Evolutionary conservation across 2,329 filamentous ascomycete species (phyloP).

Genomic region (Aureobasidium sp.): DNA sequence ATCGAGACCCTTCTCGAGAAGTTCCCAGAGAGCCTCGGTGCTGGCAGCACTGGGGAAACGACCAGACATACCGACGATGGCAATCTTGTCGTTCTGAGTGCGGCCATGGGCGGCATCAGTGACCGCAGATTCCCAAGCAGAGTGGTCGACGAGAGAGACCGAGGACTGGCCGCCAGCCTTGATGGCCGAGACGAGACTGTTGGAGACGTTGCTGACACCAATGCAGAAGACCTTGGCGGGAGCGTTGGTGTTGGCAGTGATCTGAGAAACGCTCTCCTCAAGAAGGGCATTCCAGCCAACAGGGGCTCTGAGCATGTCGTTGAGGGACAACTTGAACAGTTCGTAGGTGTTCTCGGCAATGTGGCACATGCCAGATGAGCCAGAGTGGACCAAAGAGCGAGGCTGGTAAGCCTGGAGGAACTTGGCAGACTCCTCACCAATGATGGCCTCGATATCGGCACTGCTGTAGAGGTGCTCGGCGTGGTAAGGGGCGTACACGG

Average conservation of each 20-base stretch:
- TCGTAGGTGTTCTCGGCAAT: conserved; percentile 40
- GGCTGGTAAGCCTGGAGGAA: conserved; percentile 38
- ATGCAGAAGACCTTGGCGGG: conserved; percentile 43
- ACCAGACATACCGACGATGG: conserved; percentile 77
- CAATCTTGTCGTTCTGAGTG: conserved; percentile 61
- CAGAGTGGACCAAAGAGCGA: conserved; percentile 40
- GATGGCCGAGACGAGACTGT: conserved; percentile 48
- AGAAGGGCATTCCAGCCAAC: conserved; percentile 45
- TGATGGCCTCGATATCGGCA: conserved; percentile 46
- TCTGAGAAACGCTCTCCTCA: conserved; percentile 41
- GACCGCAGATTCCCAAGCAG: conserved; percentile 34
- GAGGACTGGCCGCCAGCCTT: conserved; percentile 44
- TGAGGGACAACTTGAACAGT: conserved; percentile 37
- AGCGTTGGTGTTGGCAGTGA: conserved; percentile 35
- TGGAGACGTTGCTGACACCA: conserved; percentile 48
- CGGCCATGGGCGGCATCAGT: conserved; percentile 33
- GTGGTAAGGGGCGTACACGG: conserved; percentile 54
- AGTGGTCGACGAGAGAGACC: conserved; percentile 39
- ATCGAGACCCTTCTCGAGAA: conserved; percentile 67
- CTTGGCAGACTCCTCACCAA: conserved; percentile 35
- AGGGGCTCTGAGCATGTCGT: conserved; percentile 41
- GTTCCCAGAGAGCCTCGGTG: conserved; percentile 66
- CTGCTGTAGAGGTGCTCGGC: conserved; percentile 49
- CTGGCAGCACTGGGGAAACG: conserved; percentile 68
- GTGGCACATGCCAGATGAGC: conserved; percentile 40